Evolutionary conservation across 441 rosid species (phyloP).

Genomic region (Cnidoscolus chayamansa): DNA sequence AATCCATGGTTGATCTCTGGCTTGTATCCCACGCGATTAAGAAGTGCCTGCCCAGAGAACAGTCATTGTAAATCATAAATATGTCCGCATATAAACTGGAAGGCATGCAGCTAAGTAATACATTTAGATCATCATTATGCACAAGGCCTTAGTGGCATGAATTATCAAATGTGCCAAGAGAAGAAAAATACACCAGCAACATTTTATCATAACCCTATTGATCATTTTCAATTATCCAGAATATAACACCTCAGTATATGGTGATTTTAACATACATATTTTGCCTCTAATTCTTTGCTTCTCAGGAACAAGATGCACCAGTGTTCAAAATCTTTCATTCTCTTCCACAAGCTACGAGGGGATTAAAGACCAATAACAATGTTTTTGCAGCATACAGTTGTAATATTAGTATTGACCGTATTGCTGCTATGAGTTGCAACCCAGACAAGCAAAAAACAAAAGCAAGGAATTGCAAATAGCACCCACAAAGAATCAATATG

Average conservation of each 20-base stretch:
- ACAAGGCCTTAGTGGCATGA: not conserved
- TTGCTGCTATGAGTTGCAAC: not conserved
- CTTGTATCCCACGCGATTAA: constrained; percentile 81
- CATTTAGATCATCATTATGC: not conserved
- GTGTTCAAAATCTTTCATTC: not conserved
- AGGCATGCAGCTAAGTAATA: not conserved
- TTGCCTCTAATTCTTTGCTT: not conserved
- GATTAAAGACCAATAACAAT: not conserved
- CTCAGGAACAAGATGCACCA: not conserved
- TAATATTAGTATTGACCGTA: not conserved
- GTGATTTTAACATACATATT: not conserved
- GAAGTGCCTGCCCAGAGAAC: constrained; percentile 52
- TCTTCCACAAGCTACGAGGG: not conserved
- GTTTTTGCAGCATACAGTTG: not conserved
- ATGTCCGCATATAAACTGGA: not conserved
- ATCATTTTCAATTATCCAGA: not conserved
- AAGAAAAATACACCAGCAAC: not conserved
- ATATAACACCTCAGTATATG: not conserved
- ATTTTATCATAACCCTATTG: not conserved
- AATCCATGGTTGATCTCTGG: constrained; percentile 84
- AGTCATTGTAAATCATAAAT: not conserved
- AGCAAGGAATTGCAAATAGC: not conserved
- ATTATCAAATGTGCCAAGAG: no score
- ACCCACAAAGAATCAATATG: not conserved
- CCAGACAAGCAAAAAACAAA: not conserved